Evolutionary conservation across 345 rosid genomes (phyloP), one percentile per base, ranked within the genome.

Genomic region (Pugionium dolabratum): DNA sequence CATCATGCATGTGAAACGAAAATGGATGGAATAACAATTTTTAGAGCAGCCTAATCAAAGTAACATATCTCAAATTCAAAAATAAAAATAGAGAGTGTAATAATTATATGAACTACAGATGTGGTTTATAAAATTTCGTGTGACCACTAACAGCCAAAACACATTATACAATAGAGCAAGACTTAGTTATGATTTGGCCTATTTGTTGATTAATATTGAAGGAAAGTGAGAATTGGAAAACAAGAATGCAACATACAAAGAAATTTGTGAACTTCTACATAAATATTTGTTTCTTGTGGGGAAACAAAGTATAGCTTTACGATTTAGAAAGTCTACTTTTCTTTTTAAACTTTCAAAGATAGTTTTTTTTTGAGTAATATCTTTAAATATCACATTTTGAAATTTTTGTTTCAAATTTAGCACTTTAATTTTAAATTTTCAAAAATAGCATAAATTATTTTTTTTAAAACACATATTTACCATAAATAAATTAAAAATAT

Each of bases 211-310:
- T 65, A 30, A 29, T 59, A 27, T 44, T 41, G 76, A 66, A 72
- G 71, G 56, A 65, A 72, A 72, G 76, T 28, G 9, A 55, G 29
- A 57, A 1, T 43, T 72, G 48, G 39, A 58, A 50, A 71, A 72
- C 54, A 72, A 65, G 53, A 65, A 59, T 59, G 67, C 62, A 51
- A 45, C 62, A 41, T 36, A 31, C 40, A 67, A 67, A 37, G 2
- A 28, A 51, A 49, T 9, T 10, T 57, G 59, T 49, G 66, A 59
- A 49, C 41, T 64, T 64, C 59, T 64, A 64, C 29, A 72, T 58
- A 41, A 9, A 33, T 56, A 48, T 57, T 48, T 64, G 66, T 64
- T 72, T 56, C 70, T 64, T n/a, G 5, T 56, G 40, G 52, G 70
- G 70, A 72, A 34, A 64, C 60, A 64, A 57, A 33, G 46, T 72